Evolutionary conservation across 352 stramenopile species (phyloP), one percentile per base, ranked within the genome.

Genomic region (Globisporangium sylvaticum): DNA sequence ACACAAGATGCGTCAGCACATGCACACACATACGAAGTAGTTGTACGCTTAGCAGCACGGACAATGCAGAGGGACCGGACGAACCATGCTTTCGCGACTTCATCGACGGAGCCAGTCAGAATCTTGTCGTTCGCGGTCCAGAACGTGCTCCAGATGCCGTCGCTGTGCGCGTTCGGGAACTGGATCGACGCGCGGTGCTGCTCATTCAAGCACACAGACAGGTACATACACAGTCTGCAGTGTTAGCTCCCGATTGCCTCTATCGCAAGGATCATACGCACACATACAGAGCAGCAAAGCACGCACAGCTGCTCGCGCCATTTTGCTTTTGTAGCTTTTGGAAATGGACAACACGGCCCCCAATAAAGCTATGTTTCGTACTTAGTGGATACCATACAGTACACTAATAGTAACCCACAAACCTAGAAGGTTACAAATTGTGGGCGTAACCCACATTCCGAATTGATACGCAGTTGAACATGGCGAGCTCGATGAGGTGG

Each of bases 41-140:
- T 0, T 48, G 6, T 22, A 10, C 22, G 7, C 42, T 22, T 18
- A 58, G 34, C 5, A 58, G 24, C 27, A 39, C 5, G 42, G 18
- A n/a, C 42, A 22, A 27, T 18, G 5, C 3, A 58, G 29, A 58
- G 25, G 53, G 27, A 7, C 27, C 4, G 22, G 8, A 66, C 78
- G 58, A 55, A 90, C 88, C 88, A 96, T 29, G 77, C 81, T 75
- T 94, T 95, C 63, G 88, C 88, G 20, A 93, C 85, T 74, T 96
- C 89, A 64, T 96, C 89, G 58, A 96, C 84, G 1, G 88, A 96
- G 53, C 88, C 89, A 9, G 87, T 93, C 53, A 96, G 74, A 75
- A 96, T 91, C 74, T 94, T 90, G 74, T 94, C 85, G 68, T 91
- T 86, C 56, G 78, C 78, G 54, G 89, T 96, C 89, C 89, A 96